Evolutionary conservation across 2,329 filamentous ascomycete species (phyloP).

Genomic region (Diaporthe caulivora): DNA sequence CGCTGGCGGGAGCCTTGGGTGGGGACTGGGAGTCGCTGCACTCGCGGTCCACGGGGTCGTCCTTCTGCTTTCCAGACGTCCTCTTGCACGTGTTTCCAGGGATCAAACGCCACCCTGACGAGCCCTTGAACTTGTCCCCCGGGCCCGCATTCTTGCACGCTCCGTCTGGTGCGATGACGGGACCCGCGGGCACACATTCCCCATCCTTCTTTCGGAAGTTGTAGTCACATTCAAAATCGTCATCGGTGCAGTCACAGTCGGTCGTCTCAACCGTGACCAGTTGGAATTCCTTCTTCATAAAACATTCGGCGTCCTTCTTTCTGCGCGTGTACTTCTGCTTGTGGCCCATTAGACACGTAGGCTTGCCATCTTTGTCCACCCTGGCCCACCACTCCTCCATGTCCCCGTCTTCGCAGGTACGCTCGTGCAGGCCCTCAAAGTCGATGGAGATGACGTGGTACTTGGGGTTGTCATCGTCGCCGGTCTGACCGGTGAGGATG

Average conservation of each 20-base stretch:
- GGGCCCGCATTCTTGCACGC: slow-evolving; percentile 75
- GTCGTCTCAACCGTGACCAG: slow-evolving; percentile 78
- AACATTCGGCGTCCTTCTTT: slow-evolving; percentile 90
- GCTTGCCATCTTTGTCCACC: slow-evolving; percentile 81
- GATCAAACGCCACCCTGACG: slow-evolving; percentile 92
- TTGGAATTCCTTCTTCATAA: slow-evolving; percentile 87
- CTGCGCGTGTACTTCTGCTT: slow-evolving; percentile 88
- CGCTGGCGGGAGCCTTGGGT: slow-evolving; percentile 68
- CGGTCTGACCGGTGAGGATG: slow-evolving; percentile 75
- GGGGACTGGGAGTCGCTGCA: slow-evolving; percentile 74
- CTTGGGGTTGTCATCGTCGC: slow-evolving; percentile 60
- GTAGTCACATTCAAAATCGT: slow-evolving; percentile 97
- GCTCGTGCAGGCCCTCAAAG: slow-evolving; percentile 84
- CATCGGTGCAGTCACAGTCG: slow-evolving; percentile 82
- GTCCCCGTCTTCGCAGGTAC: slow-evolving; percentile 81
- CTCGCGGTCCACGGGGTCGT: slow-evolving; percentile 78
- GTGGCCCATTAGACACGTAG: slow-evolving; percentile 95
- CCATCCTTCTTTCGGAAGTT: slow-evolving; percentile 82
- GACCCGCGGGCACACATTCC: slow-evolving; percentile 75
- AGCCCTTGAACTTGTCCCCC: slow-evolving; percentile 82
- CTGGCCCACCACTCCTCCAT: slow-evolving; percentile 93
- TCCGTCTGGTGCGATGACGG: slow-evolving; percentile 75
- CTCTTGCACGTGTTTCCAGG: slow-evolving; percentile 82
- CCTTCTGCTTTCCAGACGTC: slow-evolving; percentile 72
- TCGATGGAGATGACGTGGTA: slow-evolving; percentile 82